phyloP scores from a whole-genome alignment of 1,284 basidiomycete species.

The Inonotus hispidus region DNA sequence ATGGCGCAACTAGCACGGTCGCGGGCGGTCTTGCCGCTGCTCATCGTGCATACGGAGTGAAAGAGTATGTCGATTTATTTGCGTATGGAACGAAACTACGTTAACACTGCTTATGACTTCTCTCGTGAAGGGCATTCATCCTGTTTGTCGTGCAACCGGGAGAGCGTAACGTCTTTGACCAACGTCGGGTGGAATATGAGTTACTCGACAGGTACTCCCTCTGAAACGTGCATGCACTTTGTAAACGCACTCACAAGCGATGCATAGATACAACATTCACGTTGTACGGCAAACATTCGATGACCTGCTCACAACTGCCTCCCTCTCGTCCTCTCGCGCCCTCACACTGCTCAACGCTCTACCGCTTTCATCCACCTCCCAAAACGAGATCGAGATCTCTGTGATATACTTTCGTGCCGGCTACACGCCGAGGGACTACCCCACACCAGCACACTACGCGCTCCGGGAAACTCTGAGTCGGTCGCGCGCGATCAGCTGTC shows the following conservation, averaged over 20 bases:
- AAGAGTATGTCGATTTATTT: constrained; percentile 34
- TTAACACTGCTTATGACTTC: not conserved
- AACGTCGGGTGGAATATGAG: constrained; percentile 84
- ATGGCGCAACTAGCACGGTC: constrained; percentile 69
- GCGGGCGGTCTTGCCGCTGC: constrained; percentile 75
- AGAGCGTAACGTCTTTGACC: constrained; percentile 97
- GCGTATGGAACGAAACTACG: not conserved
- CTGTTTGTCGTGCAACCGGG: constrained; percentile 87
- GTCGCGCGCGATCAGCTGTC: constrained; percentile 89
- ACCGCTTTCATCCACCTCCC: constrained; percentile 16
- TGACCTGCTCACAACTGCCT: constrained; percentile 51
- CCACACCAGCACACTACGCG: constrained; percentile 52
- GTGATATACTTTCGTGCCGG: constrained; percentile 86
- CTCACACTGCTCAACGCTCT: constrained; percentile 40
- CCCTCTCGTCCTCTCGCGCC: constrained; percentile 36
- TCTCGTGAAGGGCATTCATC: constrained; percentile 72
- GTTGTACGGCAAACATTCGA: constrained; percentile 73
- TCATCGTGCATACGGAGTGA: constrained; percentile 67
- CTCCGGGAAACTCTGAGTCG: constrained; percentile 76
- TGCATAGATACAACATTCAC: constrained; percentile 60
- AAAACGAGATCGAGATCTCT: constrained; percentile 57
- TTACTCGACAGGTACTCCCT: constrained; percentile 61
- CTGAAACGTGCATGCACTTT: not conserved
- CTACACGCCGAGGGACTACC: constrained; percentile 84
- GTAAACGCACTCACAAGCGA: not conserved